Evolutionary conservation across 179 eudicot species (phyloP).

Genomic region (Corrigiola litoralis): DNA sequence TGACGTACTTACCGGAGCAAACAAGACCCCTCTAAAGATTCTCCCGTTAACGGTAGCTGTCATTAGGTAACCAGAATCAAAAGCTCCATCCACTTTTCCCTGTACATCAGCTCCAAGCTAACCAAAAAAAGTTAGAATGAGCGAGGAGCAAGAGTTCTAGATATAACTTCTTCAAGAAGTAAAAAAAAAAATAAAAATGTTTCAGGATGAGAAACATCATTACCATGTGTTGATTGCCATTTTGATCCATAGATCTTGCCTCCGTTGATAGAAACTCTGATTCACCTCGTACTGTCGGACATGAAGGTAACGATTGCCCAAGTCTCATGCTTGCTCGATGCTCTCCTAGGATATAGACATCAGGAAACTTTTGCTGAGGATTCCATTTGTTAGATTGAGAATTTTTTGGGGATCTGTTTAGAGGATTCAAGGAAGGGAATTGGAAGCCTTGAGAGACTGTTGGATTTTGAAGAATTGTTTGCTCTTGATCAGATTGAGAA

Average conservation of each 20-base stretch:
- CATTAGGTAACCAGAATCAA: slow-evolving; percentile 93
- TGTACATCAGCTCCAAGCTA: slow-evolving; percentile 87
- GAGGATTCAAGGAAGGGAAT: slow-evolving; percentile 40
- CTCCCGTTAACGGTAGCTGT: slow-evolving; percentile 81
- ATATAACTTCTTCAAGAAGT: background rate
- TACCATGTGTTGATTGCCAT: slow-evolving; percentile 48
- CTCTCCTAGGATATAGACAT: slow-evolving; percentile 27
- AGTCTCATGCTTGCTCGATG: slow-evolving; percentile 29
- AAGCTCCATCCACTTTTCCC: slow-evolving; percentile 82
- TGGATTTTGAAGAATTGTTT: slow-evolving; percentile 34
- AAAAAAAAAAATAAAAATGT: background rate
- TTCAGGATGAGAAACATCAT: background rate
- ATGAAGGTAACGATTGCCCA: slow-evolving; percentile 15
- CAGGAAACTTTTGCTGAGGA: slow-evolving; percentile 27
- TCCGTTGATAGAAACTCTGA: slow-evolving; percentile 18
- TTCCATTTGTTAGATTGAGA: slow-evolving; percentile 17
- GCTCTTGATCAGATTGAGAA: slow-evolving; percentile 84
- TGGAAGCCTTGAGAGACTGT: slow-evolving; percentile 14
- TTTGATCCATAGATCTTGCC: slow-evolving; percentile 27
- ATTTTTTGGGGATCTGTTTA: slow-evolving; percentile 24
- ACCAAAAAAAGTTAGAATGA: background rate
- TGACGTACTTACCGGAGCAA: slow-evolving; percentile 52
- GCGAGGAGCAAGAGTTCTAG: background rate
- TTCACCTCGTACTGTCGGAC: slow-evolving; percentile 16
- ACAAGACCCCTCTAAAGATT: slow-evolving; percentile 71